These are phyloP conservation scores for Harrya chromipes DNA, from an alignment of 768 basidiomycete species.

Conservation along the genomic window DNA sequence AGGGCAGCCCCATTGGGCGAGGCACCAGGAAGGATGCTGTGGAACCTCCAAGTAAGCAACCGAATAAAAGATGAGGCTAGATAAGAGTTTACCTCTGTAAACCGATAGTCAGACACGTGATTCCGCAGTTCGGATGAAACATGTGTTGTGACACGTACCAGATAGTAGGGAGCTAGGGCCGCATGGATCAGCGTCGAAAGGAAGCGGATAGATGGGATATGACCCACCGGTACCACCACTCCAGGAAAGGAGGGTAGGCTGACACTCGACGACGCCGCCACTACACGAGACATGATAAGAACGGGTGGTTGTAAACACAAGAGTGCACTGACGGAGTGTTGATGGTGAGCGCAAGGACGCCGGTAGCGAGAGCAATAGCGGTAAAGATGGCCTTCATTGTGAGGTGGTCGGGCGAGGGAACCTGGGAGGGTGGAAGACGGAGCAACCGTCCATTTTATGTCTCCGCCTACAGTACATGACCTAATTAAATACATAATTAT, in stretches of 20 bases:
- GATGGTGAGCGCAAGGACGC: slow-evolving; percentile 47
- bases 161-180: slow-evolving; percentile 53
- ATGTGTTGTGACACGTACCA: slow-evolving; percentile 47
- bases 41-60: background rate
- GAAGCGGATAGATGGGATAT: background rate
- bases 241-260: slow-evolving; percentile 56
- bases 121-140: background rate
- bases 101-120: background rate
- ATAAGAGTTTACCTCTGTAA: slow-evolving; percentile 39
- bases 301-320: background rate
- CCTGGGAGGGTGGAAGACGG: slow-evolving; percentile 19
- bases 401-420: slow-evolving; percentile 18
- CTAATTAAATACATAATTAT: slow-evolving; percentile 3
- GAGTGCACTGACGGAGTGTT: slow-evolving; percentile 66
- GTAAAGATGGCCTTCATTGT: slow-evolving; percentile 48
- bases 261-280: slow-evolving; percentile 48
- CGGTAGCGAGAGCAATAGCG: slow-evolving; percentile 39
- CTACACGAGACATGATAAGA: slow-evolving; percentile 32
- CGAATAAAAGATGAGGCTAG: background rate
- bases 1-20: slow-evolving; percentile 44
- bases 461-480: slow-evolving; percentile 24
- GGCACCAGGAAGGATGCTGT: slow-evolving; percentile 54
- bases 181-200: background rate
- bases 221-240: slow-evolving; percentile 53
- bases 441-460: slow-evolving; percentile 29